Evolutionary conservation across 176 grass and related monocot species (phyloP).

Genomic region (Poa annua): DNA sequence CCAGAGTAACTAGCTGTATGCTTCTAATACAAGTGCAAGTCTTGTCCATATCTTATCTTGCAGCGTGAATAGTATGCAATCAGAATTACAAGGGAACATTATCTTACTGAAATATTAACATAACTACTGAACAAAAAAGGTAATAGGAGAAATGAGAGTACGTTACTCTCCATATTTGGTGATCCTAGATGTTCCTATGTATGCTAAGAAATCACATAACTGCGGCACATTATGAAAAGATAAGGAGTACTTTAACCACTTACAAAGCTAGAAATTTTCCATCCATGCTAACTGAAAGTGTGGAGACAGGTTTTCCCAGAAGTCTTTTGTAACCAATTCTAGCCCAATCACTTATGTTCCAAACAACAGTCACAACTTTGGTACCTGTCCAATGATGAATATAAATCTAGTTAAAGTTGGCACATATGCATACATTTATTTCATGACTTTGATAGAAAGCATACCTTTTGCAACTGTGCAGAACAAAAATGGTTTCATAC

Average conservation of each 20-base stretch:
- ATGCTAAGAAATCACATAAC: constrained; percentile 30
- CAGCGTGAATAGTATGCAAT: not conserved
- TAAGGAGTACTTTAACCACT: constrained; percentile 48
- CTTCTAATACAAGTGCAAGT: constrained; percentile 2
- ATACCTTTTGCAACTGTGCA: constrained; percentile 92
- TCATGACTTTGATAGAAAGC: constrained; percentile 39
- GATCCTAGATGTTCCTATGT: constrained; percentile 4
- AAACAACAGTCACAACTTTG: constrained; percentile 78
- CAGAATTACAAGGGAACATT: constrained; percentile 5
- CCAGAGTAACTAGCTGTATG: not conserved
- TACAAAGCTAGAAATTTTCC: constrained; percentile 95
- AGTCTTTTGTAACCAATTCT: constrained; percentile 94
- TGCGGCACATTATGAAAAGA: not conserved
- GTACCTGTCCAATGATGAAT: constrained; percentile 51
- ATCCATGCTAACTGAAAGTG: constrained; percentile 94
- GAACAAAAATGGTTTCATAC: constrained; percentile 93
- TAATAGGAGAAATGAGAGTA: not conserved
- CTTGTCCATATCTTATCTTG: constrained; percentile 10
- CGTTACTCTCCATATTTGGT: constrained; percentile 4
- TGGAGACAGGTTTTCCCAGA: constrained; percentile 74
- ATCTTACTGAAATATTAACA: constrained; percentile 2
- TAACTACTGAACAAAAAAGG: not conserved
- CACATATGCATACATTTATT: constrained; percentile 24
- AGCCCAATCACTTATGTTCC: constrained; percentile 91
- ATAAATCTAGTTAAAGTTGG: constrained; percentile 35